Conservation (phyloP, 495 filamentous ascomycete species). For the Astrocystis sublimbata region DNA sequence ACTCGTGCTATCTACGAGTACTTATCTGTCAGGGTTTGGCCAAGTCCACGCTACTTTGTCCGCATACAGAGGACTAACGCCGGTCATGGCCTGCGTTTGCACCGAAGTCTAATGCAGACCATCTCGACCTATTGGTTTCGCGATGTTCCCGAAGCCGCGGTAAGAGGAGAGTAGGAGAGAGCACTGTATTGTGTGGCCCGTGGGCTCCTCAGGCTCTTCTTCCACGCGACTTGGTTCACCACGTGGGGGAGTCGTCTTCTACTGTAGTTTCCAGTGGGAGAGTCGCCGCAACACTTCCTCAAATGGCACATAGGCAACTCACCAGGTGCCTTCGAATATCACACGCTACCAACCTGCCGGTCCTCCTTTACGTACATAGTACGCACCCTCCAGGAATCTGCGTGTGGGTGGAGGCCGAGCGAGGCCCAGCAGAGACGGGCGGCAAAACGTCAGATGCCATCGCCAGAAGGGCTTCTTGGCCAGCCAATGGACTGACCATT, state of each 20-base stretch:
- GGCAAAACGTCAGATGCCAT: constrained; percentile 22
- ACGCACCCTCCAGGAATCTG: neutral
- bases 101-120: neutral
- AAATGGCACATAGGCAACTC: neutral
- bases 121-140: neutral
- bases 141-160: neutral
- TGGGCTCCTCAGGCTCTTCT: neutral
- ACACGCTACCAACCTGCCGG: constrained; percentile 3
- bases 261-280: neutral
- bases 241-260: neutral
- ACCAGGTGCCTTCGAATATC: neutral
- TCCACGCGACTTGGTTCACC: neutral
- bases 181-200: neutral
- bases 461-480: constrained; percentile 3
- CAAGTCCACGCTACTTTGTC: too few relatives aligned
- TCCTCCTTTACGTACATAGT: neutral
- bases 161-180: neutral
- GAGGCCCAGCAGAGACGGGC: constrained; percentile 13
- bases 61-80: neutral
- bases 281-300: neutral
- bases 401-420: neutral
- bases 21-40: too few relatives aligned
- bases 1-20: neutral
- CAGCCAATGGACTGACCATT: constrained; percentile 13
- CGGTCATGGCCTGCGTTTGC: neutral